Conservation (phyloP, 1,284 basidiomycete species). For the Cutaneotrichosporon sp. region DNA sequence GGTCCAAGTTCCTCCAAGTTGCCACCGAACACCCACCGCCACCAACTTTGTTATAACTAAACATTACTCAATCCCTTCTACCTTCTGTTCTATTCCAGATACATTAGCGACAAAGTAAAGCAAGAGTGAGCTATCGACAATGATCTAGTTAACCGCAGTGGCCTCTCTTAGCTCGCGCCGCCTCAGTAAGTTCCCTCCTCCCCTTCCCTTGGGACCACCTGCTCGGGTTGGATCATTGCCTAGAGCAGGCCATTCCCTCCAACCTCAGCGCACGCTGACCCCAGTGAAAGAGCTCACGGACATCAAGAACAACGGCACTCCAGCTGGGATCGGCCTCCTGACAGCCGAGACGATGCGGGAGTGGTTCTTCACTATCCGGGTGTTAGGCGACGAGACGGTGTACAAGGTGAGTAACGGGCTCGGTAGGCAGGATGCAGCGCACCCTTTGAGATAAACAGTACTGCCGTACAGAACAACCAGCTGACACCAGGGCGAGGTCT, state of each 20-base stretch:
- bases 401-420: constrained; percentile 33
- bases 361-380: constrained; percentile 46
- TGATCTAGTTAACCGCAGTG: constrained; percentile 20
- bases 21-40: background rate
- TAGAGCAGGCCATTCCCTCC: background rate
- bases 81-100: background rate
- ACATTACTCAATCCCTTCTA: background rate
- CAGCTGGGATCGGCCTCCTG: constrained; percentile 43
- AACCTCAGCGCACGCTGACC: background rate
- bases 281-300: constrained; percentile 51
- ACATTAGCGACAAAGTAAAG: background rate
- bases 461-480: too few species aligned
- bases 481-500: constrained; percentile 43
- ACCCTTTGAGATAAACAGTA: too few species aligned
- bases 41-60: background rate
- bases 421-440: background rate
- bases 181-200: constrained; percentile 18
- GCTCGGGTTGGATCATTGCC: too few species aligned
- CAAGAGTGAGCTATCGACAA: constrained; percentile 5
- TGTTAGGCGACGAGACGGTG: constrained; percentile 50
- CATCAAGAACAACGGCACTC: constrained; percentile 47
- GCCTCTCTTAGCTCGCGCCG: constrained; percentile 19
- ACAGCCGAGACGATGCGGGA: constrained; percentile 38
- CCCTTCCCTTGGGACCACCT: background rate
- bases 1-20: background rate